Base-by-base conservation (phyloP, 1,284 basidiomycete species). In the Cryptococcus maquisensis region DNA sequence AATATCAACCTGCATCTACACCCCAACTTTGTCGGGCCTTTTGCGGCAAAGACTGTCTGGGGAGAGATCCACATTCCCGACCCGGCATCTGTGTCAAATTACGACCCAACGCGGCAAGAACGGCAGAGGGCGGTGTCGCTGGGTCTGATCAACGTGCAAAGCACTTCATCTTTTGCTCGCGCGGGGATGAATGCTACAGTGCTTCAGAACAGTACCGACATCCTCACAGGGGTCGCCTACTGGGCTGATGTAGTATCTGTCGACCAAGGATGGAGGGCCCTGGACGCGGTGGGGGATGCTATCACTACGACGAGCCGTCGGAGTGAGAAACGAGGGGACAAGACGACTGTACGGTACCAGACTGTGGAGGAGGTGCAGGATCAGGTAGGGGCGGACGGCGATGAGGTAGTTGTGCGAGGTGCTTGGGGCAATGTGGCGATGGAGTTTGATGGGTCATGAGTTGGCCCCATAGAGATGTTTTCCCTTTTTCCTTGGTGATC, bases 11-110 rank as follows among this genome's bases (percentile, higher is more conserved):
- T 74, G 6, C 44, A 61, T 1, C 55, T 75, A 51, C 65, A 73
- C 57, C 72, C 74, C 4, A 70, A 70, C 44, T 77, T 64, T 49
- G 61, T 75, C 40, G 75, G 75, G 2, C 65, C 71, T 4, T 75
- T 73, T 43, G 63, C 69, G 2, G 52, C 71, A 24, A 60, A 60
- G 42, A 68, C 67, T 42, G 38, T 61, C 16, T 74, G 70, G 71
- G 73, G 73, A 15, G 51, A 59, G 23, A 57, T 71, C 23, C 55
- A 65, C 4, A 47, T 73, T 1, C 66, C 69, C 6, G 51, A 64
- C 1, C 59, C 64, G 4, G 13, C 21, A 15, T 38, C 51, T 2
- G 37, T 54, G 20, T 15, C 37, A 3, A 23, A 45, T 15, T 42
- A 43, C 4, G 71, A 73, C 57, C 70, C 72, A 3, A 16, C 47